Evolutionary conservation across 75 land plant species (phyloP).

Genomic region (Sequoia sempervirens): DNA sequence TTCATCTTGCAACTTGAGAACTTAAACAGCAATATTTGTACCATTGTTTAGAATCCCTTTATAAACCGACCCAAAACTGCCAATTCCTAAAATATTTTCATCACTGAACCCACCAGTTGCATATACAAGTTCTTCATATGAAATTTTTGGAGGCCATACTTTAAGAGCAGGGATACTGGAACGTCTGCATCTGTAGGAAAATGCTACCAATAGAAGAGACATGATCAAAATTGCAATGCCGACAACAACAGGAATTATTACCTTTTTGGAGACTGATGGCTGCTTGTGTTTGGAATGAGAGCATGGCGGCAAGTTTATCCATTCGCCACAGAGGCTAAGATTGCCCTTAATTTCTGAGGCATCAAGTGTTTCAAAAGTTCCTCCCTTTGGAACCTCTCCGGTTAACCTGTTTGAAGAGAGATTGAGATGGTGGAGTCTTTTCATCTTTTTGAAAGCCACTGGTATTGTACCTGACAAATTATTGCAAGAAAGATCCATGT

Average conservation of each 20-base stretch:
- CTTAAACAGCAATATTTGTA: background rate
- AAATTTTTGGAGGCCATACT: background rate
- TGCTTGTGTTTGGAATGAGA: background rate
- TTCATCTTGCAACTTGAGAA: background rate
- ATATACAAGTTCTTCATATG: background rate
- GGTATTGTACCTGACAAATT: constrained; percentile 26
- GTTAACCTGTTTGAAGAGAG: constrained; percentile 14
- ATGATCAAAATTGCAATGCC: background rate
- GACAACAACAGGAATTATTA: background rate
- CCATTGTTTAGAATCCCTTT: background rate
- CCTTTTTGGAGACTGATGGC: background rate
- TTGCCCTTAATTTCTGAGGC: background rate
- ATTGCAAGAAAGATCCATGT: constrained; percentile 29
- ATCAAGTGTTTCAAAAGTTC: background rate
- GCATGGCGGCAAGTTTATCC: background rate
- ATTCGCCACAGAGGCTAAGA: background rate
- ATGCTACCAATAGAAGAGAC: background rate
- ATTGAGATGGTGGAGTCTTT: constrained; percentile 2
- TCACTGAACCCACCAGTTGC: background rate
- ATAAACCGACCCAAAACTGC: background rate
- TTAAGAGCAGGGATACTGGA: background rate
- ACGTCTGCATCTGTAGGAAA: background rate
- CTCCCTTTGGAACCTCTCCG: constrained; percentile 6
- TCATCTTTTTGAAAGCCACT: constrained; percentile 6
- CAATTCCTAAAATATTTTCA: background rate